Percentiles rank a stretch among this genome's conserved stretches.
These are phyloP conservation scores for Nannochloropsis granulata DNA, from an alignment of 108 stramenopile species.

Conservation along the genomic window DNA sequence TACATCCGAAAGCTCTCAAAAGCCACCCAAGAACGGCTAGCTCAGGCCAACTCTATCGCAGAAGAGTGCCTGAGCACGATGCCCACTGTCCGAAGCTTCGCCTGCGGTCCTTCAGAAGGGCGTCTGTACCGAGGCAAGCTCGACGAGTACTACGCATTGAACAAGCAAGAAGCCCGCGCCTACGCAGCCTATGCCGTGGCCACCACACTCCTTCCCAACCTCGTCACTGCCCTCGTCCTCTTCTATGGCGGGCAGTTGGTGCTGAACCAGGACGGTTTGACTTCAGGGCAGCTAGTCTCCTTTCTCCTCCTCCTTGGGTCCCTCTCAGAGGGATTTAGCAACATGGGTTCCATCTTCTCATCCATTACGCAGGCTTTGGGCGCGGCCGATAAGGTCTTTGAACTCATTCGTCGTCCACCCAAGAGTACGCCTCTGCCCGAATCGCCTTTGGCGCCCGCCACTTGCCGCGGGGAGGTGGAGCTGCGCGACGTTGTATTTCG, in stretches of 20 bases:
- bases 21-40: conserved; percentile 59
- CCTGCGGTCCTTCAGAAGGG: conserved; percentile 47
- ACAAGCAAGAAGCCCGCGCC: conserved; percentile 38
- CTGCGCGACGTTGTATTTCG: conserved; percentile 5
- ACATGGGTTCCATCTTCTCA: conserved; percentile 71
- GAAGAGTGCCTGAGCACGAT: conserved; percentile 56
- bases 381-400: conserved; percentile 71
- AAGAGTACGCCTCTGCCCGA: not conserved
- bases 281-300: conserved; percentile 49
- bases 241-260: conserved; percentile 50
- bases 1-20: conserved; percentile 54
- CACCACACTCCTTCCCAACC: conserved; percentile 50
- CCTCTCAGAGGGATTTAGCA: conserved; percentile 65
- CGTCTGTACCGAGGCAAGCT: conserved; percentile 43
- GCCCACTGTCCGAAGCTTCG: conserved; percentile 59
- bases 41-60: conserved; percentile 52
- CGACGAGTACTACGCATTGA: conserved; percentile 45
- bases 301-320: conserved; percentile 90
- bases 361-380: conserved; percentile 74
- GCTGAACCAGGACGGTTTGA: conserved; percentile 5
- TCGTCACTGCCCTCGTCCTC: conserved; percentile 54
- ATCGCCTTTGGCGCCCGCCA: not conserved
- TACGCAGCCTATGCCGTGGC: conserved; percentile 51
- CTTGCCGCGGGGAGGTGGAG: conserved; percentile 8
- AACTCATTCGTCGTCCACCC: conserved; percentile 16